Evolutionary conservation across 108 stramenopile genomes (phyloP).

Genomic region (Ochromonas danica): DNA sequence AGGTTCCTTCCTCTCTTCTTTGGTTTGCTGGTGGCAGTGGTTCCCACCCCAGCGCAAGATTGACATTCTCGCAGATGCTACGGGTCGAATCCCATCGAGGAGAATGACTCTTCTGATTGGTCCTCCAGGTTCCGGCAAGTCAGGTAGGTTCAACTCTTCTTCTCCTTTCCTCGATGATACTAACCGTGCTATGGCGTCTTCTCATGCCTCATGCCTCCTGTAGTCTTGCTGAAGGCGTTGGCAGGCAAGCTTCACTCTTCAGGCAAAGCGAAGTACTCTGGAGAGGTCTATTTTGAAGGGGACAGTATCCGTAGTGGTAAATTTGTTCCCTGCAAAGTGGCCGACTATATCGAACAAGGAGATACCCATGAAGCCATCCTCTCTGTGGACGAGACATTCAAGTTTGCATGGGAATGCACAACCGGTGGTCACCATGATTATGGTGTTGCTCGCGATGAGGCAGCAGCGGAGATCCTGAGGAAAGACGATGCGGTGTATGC

Average conservation of each 20-base stretch:
- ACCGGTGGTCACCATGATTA: conserved; percentile 43
- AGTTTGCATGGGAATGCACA: conserved; percentile 71
- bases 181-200: no score
- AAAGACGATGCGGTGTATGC: no score
- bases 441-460: conserved; percentile 19
- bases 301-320: conserved; percentile 40
- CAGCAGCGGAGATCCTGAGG: not conserved
- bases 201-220: not conserved
- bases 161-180: no score
- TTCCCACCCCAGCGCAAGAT: not conserved
- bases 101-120: no score
- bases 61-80: not conserved
- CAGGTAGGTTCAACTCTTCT: no score
- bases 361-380: conserved; percentile 69
- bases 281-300: conserved; percentile 27
- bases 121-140: no score
- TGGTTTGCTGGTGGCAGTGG: not conserved
- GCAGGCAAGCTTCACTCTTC: conserved; percentile 30
- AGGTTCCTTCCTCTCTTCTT: not conserved
- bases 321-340: conserved; percentile 48
- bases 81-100: not conserved
- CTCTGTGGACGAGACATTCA: conserved; percentile 71
- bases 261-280: not conserved
- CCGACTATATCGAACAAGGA: conserved; percentile 63
- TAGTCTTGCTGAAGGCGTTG: conserved; percentile 40